Base-by-base conservation (phyloP, 345 rosid genomes). In the Noccaea caerulescens region DNA sequence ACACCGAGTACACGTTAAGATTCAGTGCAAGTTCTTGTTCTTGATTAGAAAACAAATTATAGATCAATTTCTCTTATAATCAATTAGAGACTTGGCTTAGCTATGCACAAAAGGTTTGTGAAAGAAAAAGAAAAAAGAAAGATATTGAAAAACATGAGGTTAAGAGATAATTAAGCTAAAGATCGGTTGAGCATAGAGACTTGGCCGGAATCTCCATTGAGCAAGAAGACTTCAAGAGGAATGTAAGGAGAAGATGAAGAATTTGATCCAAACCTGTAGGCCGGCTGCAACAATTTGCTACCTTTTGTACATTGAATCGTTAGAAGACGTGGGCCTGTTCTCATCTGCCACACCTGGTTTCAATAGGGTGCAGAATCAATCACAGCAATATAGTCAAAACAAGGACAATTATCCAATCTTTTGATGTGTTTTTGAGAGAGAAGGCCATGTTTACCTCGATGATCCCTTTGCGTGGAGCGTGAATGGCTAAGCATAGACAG, bases 271-370 rank as follows among this genome's bases (percentile, higher is more conserved):
- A 91, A 89, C 78, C 93, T 84, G 80, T 91, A 89, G 0, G 92
- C 77, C 27, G 97, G 99, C 71, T 94, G 99, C 79, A 94, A 65
- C 58, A 94, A 61, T 78, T 77, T 88, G 84, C 92, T 84, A 18
- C 97, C 93, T 78, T 81, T 88, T 0, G 83, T 76, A 34, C 99
- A 94, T 36, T 82, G 84, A 69, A 94, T 78, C 1, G 93, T 81
- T 65, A 87, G 66, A 60, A 91, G 83, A 10, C 99, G 92, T 0
- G 91, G 88, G 16, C 99, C 99, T 0, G 96, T 91, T 75, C 99
- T 94, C 98, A 94, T 94, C 77, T 94, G 88, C 99, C 99, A 94
- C n/a, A 94, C 92, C 99, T 94, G 88, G 63, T 71, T 32, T 14
- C 69, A 52, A 7, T 18, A 3, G 0, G 0, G 20, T 4, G 54